Evolutionary conservation across 768 basidiomycete species (phyloP).

Genomic region (Lentinula raphanica): DNA sequence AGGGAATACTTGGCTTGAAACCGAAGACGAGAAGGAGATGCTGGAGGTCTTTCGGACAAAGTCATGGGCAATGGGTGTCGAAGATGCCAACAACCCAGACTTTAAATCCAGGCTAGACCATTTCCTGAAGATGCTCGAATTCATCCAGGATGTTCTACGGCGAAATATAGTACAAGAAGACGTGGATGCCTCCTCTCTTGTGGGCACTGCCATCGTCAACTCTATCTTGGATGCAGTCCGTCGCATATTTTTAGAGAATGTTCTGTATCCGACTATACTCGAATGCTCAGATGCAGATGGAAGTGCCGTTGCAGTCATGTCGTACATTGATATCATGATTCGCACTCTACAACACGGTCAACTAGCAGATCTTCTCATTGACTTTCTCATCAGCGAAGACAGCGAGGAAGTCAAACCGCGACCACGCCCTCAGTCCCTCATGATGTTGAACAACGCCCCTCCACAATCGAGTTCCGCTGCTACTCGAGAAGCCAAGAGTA

Average conservation of each 20-base stretch:
- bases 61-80: slow-evolving; percentile 59
- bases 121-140: slow-evolving; percentile 86
- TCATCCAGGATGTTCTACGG: slow-evolving; percentile 82
- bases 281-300: slow-evolving; percentile 92
- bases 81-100: slow-evolving; percentile 68
- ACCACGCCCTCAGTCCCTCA: slow-evolving; percentile 39
- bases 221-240: slow-evolving; percentile 80
- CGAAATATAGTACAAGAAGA: slow-evolving; percentile 51
- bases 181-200: slow-evolving; percentile 55
- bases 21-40: slow-evolving; percentile 51
- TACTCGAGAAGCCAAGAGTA: slow-evolving; percentile 37
- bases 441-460: slow-evolving; percentile 34
- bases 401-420: slow-evolving; percentile 54
- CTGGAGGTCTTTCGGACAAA: slow-evolving; percentile 44
- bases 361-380: slow-evolving; percentile 65
- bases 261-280: slow-evolving; percentile 87
- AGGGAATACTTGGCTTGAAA: slow-evolving; percentile 53
- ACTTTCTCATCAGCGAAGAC: slow-evolving; percentile 82
- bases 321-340: slow-evolving; percentile 88
- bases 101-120: slow-evolving; percentile 81
- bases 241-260: slow-evolving; percentile 85
- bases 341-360: slow-evolving; percentile 65
- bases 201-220: slow-evolving; percentile 78
- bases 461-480: slow-evolving; percentile 26
- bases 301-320: slow-evolving; percentile 94